Evolutionary conservation across 345 rosid genomes (phyloP).

Genomic region (Citrus maxima): DNA sequence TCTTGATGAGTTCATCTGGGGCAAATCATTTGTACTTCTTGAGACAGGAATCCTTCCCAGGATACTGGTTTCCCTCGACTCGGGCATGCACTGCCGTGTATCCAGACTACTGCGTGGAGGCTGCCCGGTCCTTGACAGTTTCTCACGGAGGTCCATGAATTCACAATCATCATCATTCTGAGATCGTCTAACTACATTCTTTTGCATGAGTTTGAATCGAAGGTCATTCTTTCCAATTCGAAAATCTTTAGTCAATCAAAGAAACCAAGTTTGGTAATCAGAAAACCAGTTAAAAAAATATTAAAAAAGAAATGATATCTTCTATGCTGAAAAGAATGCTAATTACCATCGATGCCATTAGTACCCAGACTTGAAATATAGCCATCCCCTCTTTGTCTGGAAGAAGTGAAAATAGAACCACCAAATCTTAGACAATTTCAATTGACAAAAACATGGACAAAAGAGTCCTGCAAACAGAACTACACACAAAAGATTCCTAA

Average conservation of each 20-base stretch:
- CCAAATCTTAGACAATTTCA: constrained; percentile 7
- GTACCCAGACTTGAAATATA: constrained; percentile 29
- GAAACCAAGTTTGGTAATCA: constrained; percentile 34
- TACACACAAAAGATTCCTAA: background rate
- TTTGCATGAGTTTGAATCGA: constrained; percentile 73
- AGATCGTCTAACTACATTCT: constrained; percentile 45
- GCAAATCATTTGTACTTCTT: constrained; percentile 51
- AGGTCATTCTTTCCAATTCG: constrained; percentile 72
- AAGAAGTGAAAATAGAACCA: constrained; percentile 21
- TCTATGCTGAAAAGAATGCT: constrained; percentile 9
- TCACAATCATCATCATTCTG: constrained; percentile 44
- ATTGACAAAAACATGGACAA: background rate
- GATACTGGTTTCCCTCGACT: constrained; percentile 41
- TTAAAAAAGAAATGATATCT: constrained; percentile 12
- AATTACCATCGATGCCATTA: constrained; percentile 50
- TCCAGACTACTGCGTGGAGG: constrained; percentile 34
- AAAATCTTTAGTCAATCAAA: constrained; percentile 46
- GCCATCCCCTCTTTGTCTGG: constrained; percentile 69
- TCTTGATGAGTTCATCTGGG: constrained; percentile 45
- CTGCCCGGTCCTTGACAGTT: constrained; percentile 57
- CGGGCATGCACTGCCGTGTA: constrained; percentile 39
- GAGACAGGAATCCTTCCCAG: constrained; percentile 43
- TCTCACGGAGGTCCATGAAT: constrained; percentile 68
- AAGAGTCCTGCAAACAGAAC: background rate
- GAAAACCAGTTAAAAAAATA: constrained; percentile 19